phyloP scores from a whole-genome alignment of 305 asterid species.

The Fraxinus baroniana region DNA sequence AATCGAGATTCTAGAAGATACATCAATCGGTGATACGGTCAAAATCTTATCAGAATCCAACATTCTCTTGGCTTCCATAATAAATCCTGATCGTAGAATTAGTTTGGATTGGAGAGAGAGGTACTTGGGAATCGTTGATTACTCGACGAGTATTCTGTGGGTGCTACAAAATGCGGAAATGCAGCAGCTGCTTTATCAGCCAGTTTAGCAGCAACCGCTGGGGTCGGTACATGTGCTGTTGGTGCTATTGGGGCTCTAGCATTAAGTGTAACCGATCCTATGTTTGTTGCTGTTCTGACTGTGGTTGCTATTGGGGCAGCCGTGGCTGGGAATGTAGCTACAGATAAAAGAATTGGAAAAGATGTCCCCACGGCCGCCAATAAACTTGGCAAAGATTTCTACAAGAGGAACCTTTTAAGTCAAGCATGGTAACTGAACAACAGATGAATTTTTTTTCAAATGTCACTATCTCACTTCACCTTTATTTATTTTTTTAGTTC shows the following conservation, averaged over 20 bases:
- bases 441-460: not conserved
- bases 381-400: slow-evolving; percentile 74
- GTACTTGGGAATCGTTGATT: slow-evolving; percentile 75
- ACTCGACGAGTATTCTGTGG: slow-evolving; percentile 76
- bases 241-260: slow-evolving; percentile 83
- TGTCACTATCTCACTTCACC: not conserved
- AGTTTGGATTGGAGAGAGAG: slow-evolving; percentile 59
- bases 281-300: slow-evolving; percentile 62
- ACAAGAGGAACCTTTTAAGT: slow-evolving; percentile 90
- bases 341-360: slow-evolving; percentile 56
- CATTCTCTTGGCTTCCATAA: slow-evolving; percentile 73
- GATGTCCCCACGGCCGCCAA: slow-evolving; percentile 62
- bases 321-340: slow-evolving; percentile 69
- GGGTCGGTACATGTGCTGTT: slow-evolving; percentile 70
- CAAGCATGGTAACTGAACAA: slow-evolving; percentile 54
- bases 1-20: slow-evolving; percentile 66
- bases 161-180: slow-evolving; percentile 68
- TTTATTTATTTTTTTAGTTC: not conserved
- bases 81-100: slow-evolving; percentile 41
- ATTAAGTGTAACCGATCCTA: slow-evolving; percentile 78
- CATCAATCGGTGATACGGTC: slow-evolving; percentile 55
- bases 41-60: slow-evolving; percentile 67
- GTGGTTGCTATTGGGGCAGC: slow-evolving; percentile 86
- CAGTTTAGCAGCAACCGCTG: slow-evolving; percentile 74
- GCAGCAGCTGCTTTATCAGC: slow-evolving; percentile 78